A percentile compares a stretch with the other conserved stretches of the same genome.
These are phyloP conservation scores for Fusarium mangiferae DNA, from an alignment of 2,329 filamentous ascomycete species.

Conservation along the genomic window DNA sequence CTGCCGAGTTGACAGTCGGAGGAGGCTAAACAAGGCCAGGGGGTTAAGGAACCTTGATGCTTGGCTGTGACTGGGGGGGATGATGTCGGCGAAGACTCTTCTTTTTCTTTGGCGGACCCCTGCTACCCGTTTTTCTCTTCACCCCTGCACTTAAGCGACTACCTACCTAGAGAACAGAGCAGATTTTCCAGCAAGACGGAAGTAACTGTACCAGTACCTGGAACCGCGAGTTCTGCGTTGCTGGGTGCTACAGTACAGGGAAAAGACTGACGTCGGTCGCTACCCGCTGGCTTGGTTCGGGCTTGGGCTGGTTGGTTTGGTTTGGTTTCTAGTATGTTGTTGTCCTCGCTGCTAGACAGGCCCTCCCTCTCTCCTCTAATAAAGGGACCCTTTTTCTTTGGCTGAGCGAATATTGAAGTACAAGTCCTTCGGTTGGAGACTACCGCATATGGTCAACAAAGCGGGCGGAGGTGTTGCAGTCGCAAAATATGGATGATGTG, in stretches of 20 bases:
- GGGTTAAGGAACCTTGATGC: conserved; percentile 41
- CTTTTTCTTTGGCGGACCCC: conserved; percentile 29
- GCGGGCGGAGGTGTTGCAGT: conserved; percentile 21
- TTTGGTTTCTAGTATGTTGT: conserved; percentile 24
- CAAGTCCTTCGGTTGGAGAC: conserved; percentile 20
- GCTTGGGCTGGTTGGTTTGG: neutral
- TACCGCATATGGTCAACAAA: conserved; percentile 32
- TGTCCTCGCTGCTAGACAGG: conserved; percentile 16
- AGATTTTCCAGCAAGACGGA: conserved; percentile 20
- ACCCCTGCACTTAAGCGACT: conserved; percentile 21
- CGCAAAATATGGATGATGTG: conserved; percentile 10
- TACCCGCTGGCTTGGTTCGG: conserved; percentile 21
- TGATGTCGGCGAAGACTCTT: conserved; percentile 39
- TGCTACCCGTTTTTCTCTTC: conserved; percentile 44
- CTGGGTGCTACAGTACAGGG: conserved; percentile 1
- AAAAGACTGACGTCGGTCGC: conserved; percentile 17
- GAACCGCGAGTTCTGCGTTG: conserved; percentile 28
- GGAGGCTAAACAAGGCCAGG: conserved; percentile 44
- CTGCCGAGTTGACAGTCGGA: conserved; percentile 46
- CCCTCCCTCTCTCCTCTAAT: neutral
- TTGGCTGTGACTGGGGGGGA: conserved; percentile 40
- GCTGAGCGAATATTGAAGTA: conserved; percentile 20
- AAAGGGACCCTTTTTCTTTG: neutral
- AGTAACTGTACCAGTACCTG: conserved; percentile 46
- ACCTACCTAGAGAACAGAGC: conserved; percentile 10